Conservation (phyloP, 2,329 filamentous ascomycete species). For the Raffaelea arxii region DNA sequence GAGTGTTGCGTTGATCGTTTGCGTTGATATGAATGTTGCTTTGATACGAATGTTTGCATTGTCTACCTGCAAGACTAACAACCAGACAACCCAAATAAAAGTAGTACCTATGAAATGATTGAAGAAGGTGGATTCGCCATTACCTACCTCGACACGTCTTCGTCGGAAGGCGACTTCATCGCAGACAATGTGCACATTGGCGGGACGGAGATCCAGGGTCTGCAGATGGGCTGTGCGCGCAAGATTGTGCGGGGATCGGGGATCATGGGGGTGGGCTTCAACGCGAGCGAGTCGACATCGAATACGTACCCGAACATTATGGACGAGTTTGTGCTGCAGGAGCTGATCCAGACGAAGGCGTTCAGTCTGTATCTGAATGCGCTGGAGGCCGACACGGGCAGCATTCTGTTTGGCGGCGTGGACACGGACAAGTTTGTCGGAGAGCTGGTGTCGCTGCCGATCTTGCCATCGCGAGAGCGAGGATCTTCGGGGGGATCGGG, state of each 20-base stretch:
- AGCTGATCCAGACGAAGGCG: conserved; percentile 50
- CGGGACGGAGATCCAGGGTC: conserved; percentile 34
- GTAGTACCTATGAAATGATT: conserved; percentile 37
- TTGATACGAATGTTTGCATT: not conserved
- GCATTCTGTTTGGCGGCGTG: conserved; percentile 60
- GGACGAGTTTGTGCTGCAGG: conserved; percentile 52
- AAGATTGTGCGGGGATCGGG: conserved; percentile 40
- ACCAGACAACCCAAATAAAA: conserved; percentile 31
- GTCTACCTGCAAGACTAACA: not conserved
- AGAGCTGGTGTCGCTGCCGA: conserved; percentile 42
- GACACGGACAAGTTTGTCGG: conserved; percentile 59
- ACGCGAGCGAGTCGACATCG: conserved; percentile 34
- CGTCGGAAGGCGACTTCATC: conserved; percentile 47
- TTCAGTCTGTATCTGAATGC: conserved; percentile 59
- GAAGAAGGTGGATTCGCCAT: conserved; percentile 43
- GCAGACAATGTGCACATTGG: conserved; percentile 44
- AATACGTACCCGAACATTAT: conserved; percentile 48
- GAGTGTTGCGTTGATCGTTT: conserved; percentile 12
- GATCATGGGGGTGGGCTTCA: conserved; percentile 50
- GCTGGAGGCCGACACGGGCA: conserved; percentile 46
- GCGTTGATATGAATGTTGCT: not conserved
- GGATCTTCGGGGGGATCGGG: no score
- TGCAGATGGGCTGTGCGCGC: conserved; percentile 47
- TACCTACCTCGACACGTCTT: conserved; percentile 48
- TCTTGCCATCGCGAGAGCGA: conserved; percentile 31